These are phyloP conservation scores for Hypoxylon sp. DNA, from an alignment of 2,329 filamentous ascomycete species.

Conservation along the genomic window DNA sequence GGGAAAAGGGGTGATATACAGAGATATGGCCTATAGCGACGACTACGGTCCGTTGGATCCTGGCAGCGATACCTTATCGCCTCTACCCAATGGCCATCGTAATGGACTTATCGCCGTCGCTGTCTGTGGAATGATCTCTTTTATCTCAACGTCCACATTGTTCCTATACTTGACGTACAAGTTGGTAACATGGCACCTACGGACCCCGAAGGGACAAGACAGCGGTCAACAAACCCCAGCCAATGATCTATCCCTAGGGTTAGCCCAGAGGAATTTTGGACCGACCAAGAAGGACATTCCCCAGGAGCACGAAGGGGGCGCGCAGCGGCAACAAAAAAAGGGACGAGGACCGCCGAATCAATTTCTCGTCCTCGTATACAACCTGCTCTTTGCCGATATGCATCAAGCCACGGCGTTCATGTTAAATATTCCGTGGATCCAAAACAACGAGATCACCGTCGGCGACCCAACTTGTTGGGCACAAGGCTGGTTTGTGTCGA, in stretches of 20 bases:
- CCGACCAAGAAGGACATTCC: conserved; percentile 32
- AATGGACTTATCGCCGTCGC: conserved; percentile 58
- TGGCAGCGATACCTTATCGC: conserved; percentile 51
- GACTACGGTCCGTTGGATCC: conserved; percentile 33
- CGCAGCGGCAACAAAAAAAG: not conserved
- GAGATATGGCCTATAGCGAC: conserved; percentile 31
- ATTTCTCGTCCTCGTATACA: conserved; percentile 78
- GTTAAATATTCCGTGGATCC: conserved; percentile 73
- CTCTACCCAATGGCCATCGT: conserved; percentile 55
- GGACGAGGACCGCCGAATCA: conserved; percentile 68
- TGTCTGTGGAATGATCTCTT: conserved; percentile 57
- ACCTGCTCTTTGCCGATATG: conserved; percentile 77
- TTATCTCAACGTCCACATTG: conserved; percentile 54
- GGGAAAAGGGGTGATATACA: not conserved
- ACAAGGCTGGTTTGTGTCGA: conserved; percentile 79
- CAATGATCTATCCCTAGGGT: conserved; percentile 41
- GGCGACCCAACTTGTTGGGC: conserved; percentile 69
- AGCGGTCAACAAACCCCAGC: conserved; percentile 30
- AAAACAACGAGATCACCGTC: conserved; percentile 67
- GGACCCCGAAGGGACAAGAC: conserved; percentile 41
- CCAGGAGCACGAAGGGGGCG: conserved; percentile 20
- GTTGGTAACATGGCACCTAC: conserved; percentile 56
- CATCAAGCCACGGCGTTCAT: conserved; percentile 76
- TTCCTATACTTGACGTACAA: conserved; percentile 57
- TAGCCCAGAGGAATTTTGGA: conserved; percentile 45